phyloP scores from a whole-genome alignment of 106 monocot species.

The Phalaenopsis equestris region DNA sequence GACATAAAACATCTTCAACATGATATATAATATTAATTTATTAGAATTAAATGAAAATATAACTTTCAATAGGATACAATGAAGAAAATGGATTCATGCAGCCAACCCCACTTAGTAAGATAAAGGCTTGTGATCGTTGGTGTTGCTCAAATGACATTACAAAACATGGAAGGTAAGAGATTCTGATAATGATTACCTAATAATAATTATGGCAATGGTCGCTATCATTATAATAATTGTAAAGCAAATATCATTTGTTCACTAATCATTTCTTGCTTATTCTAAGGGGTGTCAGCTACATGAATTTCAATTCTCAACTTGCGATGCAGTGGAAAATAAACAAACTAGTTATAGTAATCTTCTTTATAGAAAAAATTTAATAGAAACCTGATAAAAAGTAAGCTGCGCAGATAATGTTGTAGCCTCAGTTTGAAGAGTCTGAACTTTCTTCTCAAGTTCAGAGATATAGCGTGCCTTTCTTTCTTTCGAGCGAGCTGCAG shows the following conservation, averaged over 20 bases:
- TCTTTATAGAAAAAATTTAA: constrained; percentile 7
- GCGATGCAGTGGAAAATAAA: neutral
- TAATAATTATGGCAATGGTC: too few species aligned
- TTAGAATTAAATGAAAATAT: too few species aligned
- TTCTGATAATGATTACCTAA: neutral
- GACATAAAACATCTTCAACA: too few species aligned
- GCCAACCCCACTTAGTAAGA: too few species aligned
- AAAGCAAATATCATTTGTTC: neutral
- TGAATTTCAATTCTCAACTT: neutral
- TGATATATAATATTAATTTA: too few species aligned
- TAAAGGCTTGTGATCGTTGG: too few species aligned
- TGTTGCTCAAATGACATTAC: too few species aligned
- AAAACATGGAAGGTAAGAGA: too few species aligned
- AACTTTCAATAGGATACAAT: too few species aligned
- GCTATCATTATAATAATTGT: neutral
- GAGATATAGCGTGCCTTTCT: constrained; percentile 64
- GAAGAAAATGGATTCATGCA: too few species aligned
- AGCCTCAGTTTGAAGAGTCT: constrained; percentile 66
- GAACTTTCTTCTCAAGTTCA: constrained; percentile 57
- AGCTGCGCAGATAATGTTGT: constrained; percentile 58
- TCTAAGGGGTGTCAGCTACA: neutral
- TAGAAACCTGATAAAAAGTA: constrained; percentile 44
- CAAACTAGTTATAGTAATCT: neutral
- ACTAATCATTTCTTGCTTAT: neutral
- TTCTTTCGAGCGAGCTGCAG: constrained; percentile 67